A percentile compares a stretch with the other conserved stretches of the same genome.
Evolutionary conservation across 768 basidiomycete species (phyloP).

Genomic region (Boletus fagicola): DNA sequence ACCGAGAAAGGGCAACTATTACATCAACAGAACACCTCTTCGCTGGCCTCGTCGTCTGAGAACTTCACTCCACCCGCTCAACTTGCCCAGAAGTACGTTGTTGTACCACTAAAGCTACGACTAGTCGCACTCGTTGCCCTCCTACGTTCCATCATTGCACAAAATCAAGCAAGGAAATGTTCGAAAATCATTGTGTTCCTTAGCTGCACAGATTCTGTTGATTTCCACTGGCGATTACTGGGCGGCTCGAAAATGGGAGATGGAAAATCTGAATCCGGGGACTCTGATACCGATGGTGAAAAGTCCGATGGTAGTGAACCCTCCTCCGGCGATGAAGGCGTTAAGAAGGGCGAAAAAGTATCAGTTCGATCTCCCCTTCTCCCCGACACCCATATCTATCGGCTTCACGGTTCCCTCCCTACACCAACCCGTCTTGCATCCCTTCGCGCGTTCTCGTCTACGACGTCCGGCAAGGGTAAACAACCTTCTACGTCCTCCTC

Average conservation of each 20-base stretch:
- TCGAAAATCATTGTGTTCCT: constrained; percentile 91
- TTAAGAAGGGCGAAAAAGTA: constrained; percentile 40
- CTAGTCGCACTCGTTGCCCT: constrained; percentile 87
- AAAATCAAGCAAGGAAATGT: constrained; percentile 49
- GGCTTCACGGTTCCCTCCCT: constrained; percentile 91
- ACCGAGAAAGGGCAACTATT: constrained; percentile 33
- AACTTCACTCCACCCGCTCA: constrained; percentile 95
- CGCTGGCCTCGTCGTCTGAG: constrained; percentile 34
- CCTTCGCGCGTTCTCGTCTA: constrained; percentile 73
- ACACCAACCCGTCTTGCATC: constrained; percentile 77
- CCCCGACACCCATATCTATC: constrained; percentile 77
- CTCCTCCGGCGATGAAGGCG: constrained; percentile 23
- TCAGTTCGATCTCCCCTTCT: constrained; percentile 71
- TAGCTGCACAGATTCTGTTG: constrained; percentile 96
- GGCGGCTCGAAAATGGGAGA: constrained; percentile 68
- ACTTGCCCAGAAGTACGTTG: constrained; percentile 84
- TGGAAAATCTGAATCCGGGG: constrained; percentile 24
- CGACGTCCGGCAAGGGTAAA: constrained; percentile 32
- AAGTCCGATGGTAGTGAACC: constrained; percentile 29
- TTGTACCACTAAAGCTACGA: constrained; percentile 91
- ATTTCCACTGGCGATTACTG: constrained; percentile 90
- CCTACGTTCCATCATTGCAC: constrained; percentile 73
- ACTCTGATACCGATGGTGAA: constrained; percentile 25
- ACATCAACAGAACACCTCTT: constrained; percentile 15
- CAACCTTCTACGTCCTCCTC: constrained; percentile 45